These are phyloP conservation scores for Fusarium odoratissimum DNA, from an alignment of 2,329 filamentous ascomycete species.

Conservation along the genomic window DNA sequence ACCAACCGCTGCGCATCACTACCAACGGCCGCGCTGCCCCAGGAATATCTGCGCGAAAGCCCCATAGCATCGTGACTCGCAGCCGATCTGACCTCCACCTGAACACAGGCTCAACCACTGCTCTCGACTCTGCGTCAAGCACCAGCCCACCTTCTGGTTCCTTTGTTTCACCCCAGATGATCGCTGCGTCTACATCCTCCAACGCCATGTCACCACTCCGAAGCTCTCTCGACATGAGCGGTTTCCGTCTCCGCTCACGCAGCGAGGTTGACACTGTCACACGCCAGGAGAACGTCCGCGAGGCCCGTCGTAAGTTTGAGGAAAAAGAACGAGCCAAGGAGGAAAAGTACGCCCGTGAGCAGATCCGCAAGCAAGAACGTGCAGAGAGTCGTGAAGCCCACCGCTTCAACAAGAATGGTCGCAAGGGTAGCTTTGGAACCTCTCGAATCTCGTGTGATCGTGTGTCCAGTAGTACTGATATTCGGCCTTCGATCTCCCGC, in stretches of 20 bases:
- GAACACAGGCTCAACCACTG: conserved; percentile 45
- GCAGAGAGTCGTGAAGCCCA: conserved; percentile 67
- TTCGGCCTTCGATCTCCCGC: conserved; percentile 46
- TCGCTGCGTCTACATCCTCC: conserved; percentile 46
- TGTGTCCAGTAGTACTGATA: conserved; percentile 47
- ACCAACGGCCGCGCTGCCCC: conserved; percentile 45
- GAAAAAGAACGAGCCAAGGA: conserved; percentile 71
- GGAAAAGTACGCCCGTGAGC: conserved; percentile 70
- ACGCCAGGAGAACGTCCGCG: conserved; percentile 68
- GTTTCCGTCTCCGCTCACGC: conserved; percentile 69
- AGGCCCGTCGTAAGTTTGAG: conserved; percentile 72
- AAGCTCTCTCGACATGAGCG: conserved; percentile 66
- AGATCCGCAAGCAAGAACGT: conserved; percentile 68
- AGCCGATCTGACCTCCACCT: conserved; percentile 63
- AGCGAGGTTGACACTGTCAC: conserved; percentile 68
- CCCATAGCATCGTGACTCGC: conserved; percentile 48
- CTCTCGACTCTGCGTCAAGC: conserved; percentile 42
- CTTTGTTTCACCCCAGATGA: conserved; percentile 42
- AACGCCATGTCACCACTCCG: conserved; percentile 65
- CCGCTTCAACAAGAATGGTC: conserved; percentile 60
- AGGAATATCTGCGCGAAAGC: conserved; percentile 53
- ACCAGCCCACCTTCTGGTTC: conserved; percentile 45
- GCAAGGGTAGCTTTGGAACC: conserved; percentile 53
- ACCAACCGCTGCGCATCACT: conserved; percentile 44
- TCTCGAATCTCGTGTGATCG: conserved; percentile 50